Base-by-base conservation (phyloP, 768 basidiomycete species). In the Austroboletus eburneus region DNA sequence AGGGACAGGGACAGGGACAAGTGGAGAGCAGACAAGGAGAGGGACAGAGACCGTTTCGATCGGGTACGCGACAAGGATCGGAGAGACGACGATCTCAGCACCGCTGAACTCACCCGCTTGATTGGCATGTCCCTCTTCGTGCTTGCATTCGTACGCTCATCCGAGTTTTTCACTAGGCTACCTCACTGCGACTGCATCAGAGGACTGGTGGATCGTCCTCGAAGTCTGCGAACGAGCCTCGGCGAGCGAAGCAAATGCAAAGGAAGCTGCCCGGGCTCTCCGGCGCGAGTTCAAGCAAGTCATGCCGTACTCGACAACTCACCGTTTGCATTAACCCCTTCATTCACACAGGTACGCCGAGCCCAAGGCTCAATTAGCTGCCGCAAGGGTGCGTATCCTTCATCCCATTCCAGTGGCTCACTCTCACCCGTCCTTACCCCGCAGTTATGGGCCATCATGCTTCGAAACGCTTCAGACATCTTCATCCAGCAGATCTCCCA, bases 361-460 rank as follows among this genome's bases (percentile, higher is more conserved):
- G 60, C 85, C 87, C 2, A 63, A 82, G 29, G 80, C 82, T 4
- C 87, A 88, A 62, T 68, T 91, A 7, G 82, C 86, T 21, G 87
- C 87, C 18, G 87, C 87, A 17, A 70, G 87, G 51, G 85, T 86
- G 57, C 24, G 81, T 71, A 35, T 21, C 38, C 42, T 33, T 20
- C 38, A 5, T 45, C 39, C n/a, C n/a, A n/a, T n/a, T n/a, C n/a
- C n/a, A n/a, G n/a, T 17, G 24, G 37, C 8, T 22, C 27, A 14
- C 39, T 32, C 50, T 49, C 8, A 57, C 39, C 40, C 27, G 10
- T 17, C 8, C 42, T 18, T 17, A 27, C 29, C 24, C 23, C 6
- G 18, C 51, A 90, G 87, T 61, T 96, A 7, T 94, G 91, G 92
- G 85, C 91, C 3, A 84, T 94, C 55, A 87, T 94, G 84, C 76